Evolutionary conservation across 148 eudicot species (phyloP), one percentile per base, ranked within the genome.

Genomic region (Amaranthus palmeri): DNA sequence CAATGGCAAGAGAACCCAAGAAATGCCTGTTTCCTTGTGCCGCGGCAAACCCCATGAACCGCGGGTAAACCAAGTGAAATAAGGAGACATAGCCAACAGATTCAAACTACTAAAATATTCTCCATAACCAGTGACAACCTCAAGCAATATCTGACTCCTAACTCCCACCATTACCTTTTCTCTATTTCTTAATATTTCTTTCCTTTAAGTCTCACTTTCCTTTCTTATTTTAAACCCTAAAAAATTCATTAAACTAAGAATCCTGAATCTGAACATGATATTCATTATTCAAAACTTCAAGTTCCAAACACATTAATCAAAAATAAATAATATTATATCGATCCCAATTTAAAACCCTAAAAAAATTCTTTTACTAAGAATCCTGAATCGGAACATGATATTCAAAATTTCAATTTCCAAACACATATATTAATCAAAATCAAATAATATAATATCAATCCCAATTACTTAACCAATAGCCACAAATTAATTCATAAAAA

Each of bases 31-130:
- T 88, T 81, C 89, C 96, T 73, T 84, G 82, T 77, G 73, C 77
- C 80, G 85, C 74, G 80, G 92, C 97, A 89, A 83, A 81, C 85
- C 87, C 88, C 97, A 82, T 79, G 60, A 75, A 84, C 82, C 67
- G 66, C 88, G 96, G 92, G 76, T 54, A 17, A 48, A 77, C 76
- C 83, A 69, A 80, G 83, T 76, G 80, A 84, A 74, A 87, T 65
- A 7, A 85, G 91, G 88, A 81, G 89, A 92, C 97, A 90, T 60
- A 72, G 69, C 78, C 83, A 84, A 78, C 92, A 81, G 90, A 76
- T 78, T 68, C 62, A 57, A 8, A 75, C 77, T 71, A 82, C 81
- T 88, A 85, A 85, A 86, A 80, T 79, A 82, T 74, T 77, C 51
- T 70, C 65, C 42, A 73, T 54, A 83, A 67, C 44, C 73, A 79